phyloP scores from a whole-genome alignment of 2,329 filamentous ascomycete genomes.

The Hymenoscyphus albidus region DNA sequence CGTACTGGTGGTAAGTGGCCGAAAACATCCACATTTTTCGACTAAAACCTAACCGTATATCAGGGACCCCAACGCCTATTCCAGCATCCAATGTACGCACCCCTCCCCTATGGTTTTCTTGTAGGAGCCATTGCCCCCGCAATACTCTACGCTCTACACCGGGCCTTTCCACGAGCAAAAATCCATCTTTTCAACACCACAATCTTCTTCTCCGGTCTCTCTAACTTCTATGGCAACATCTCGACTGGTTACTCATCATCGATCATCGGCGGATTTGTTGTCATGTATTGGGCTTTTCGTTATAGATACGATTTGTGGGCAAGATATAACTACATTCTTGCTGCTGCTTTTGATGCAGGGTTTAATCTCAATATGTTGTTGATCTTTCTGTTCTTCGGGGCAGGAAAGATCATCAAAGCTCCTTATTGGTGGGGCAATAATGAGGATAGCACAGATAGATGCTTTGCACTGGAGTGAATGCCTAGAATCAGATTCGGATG shows the following conservation, averaged over 20 bases:
- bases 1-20: conserved; percentile 48
- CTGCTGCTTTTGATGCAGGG: conserved; percentile 58
- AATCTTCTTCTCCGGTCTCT: conserved; percentile 55
- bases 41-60: neutral
- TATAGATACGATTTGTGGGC: conserved; percentile 55
- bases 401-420: conserved; percentile 54
- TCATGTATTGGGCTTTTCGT: conserved; percentile 57
- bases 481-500: neutral
- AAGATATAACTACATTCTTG: conserved; percentile 57
- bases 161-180: conserved; percentile 47
- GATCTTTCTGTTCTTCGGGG: conserved; percentile 57
- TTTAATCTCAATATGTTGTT: conserved; percentile 61
- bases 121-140: conserved; percentile 45
- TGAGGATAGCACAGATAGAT: conserved; percentile 51
- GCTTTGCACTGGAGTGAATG: conserved; percentile 48
- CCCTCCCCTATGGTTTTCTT: conserved; percentile 51
- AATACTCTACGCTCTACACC: conserved; percentile 49
- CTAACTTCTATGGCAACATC: conserved; percentile 58
- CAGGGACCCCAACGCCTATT: conserved; percentile 48
- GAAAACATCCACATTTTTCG: neutral
- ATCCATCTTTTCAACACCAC: conserved; percentile 57
- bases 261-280: conserved; percentile 57
- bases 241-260: conserved; percentile 55
- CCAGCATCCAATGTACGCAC: conserved; percentile 42
- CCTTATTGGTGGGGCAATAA: conserved; percentile 63